Evolutionary conservation across 129 eudicot species (phyloP), one percentile per base, ranked within the genome.

Genomic region (Tagetes patula): DNA sequence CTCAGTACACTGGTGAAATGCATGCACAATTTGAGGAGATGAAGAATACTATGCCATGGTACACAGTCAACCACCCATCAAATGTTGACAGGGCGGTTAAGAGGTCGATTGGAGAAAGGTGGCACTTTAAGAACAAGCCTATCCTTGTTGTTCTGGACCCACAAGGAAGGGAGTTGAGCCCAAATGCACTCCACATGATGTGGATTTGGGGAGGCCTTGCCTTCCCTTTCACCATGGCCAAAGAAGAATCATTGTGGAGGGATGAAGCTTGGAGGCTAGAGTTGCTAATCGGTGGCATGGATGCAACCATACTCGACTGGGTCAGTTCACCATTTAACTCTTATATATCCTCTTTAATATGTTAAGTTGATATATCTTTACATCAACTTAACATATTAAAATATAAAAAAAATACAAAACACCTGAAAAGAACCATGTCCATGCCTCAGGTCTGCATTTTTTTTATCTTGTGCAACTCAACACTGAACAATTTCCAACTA

Each of bases 181-280:
- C 84, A 1, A 87, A 87, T 69, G 93, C 89, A 13, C 55, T 87
- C 20, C 93, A 87, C 70, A 87, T 87, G 93, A 84, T 87, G 87
- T 80, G 83, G 89, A 82, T 87, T 49, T 87, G 93, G 89, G 89
- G 86, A 55, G 82, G 78, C 77, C 45, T 33, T 52, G 93, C 93
- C 10, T 82, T 84, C 81, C 87, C 89, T 76, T 87, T 87, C 38
- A 80, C 89, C 7, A 84, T 78, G 39, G 56, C 50, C 10, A 77
- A 80, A 70, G 93, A 87, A 70, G 84, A 71, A 74, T 65, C 67
- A 1, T 80, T 87, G 55, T 87, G 93, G 93, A 83, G 77, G 73
- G 87, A 71, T 1, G 87, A 84, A 76, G 77, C 85, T 61, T 87
- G 89, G 89, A 82, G 82, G 73, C 85, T 87, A 63, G 87, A 84